phyloP scores from a whole-genome alignment of 2,329 filamentous ascomycete genomes.

The Botryotinia globosa region DNA sequence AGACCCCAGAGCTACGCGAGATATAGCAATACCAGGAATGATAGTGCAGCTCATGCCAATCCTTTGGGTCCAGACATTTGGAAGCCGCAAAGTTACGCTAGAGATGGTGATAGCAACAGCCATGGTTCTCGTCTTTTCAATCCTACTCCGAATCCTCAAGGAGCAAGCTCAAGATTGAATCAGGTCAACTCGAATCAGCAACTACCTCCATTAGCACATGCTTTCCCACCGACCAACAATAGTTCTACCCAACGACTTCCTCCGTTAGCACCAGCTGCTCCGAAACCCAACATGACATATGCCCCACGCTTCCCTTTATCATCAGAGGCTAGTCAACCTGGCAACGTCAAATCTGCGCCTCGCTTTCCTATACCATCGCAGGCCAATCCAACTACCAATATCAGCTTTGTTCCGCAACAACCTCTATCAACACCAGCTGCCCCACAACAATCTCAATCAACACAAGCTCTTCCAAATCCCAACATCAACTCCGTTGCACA shows the following conservation, averaged over 20 bases:
- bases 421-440: neutral
- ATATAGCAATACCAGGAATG: neutral
- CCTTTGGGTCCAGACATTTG: neutral
- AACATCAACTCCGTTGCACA: neutral
- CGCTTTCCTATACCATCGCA: neutral
- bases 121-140: neutral
- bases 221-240: neutral
- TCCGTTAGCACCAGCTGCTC: neutral
- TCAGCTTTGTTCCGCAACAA: neutral
- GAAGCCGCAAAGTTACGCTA: neutral
- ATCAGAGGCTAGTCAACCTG: neutral
- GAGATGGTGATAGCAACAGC: no score
- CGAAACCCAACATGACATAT: neutral
- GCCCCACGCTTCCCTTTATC: neutral
- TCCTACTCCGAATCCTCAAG: neutral
- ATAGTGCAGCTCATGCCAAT: neutral
- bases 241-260: neutral
- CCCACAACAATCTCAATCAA: rapidly evolving
- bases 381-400: neutral
- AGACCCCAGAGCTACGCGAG: neutral
- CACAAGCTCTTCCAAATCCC: rapidly evolving
- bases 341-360: neutral
- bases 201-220: neutral
- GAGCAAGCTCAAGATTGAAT: neutral
- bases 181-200: neutral